Evolutionary conservation across 352 stramenopile genomes (phyloP), one percentile per base, ranked within the genome.

Genomic region (Globisporangium recalcitrans): DNA sequence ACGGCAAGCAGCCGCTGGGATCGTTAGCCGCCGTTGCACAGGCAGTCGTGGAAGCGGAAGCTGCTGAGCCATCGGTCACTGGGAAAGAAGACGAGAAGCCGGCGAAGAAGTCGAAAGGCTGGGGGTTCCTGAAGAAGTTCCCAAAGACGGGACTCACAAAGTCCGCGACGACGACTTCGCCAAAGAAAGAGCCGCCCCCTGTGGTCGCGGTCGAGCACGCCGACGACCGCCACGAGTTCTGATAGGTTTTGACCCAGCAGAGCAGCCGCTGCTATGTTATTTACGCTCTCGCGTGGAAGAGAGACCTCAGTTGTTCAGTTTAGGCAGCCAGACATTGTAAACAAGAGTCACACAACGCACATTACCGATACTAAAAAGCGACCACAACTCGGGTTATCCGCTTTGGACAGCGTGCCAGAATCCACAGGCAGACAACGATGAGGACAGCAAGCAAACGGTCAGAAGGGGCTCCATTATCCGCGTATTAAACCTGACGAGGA

Each of bases 191-290:
- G 1, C 42, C 56, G 22, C 36, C 61, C 16, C 31, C 65, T 10
- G 55, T 61, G 27, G 26, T 66, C 29, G 52, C 59, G 19, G 65
- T 82, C 53, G 63, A 72, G 56, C 74, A 70, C 60, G 77, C 71
- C n/a, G 59, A 71, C 46, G 78, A 78, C 47, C 65, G 82, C 56
- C 68, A 78, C 60, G 80, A 89, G 64, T 89, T 89, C 58, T 89
- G 51, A 61, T 10, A 42, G 2, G 6, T 22, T 4, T 49, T 3
- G 31, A 56, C 22, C 1, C 13, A 3, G 13, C 16, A 21, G 19
- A n/a, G 32, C 13, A 47, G 24, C 31, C 31, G 31, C 5, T 38
- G 2, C 32, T 10, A 38, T 38, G 32, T 53, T 34, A 53, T 53
- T 53, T 53, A 53, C 32, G 10, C 32, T 38, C 32, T 38, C 3